Evolutionary conservation across 768 basidiomycete species (phyloP), one percentile per base, ranked within the genome.

Genomic region (Hygrophoropsis aurantiaca): DNA sequence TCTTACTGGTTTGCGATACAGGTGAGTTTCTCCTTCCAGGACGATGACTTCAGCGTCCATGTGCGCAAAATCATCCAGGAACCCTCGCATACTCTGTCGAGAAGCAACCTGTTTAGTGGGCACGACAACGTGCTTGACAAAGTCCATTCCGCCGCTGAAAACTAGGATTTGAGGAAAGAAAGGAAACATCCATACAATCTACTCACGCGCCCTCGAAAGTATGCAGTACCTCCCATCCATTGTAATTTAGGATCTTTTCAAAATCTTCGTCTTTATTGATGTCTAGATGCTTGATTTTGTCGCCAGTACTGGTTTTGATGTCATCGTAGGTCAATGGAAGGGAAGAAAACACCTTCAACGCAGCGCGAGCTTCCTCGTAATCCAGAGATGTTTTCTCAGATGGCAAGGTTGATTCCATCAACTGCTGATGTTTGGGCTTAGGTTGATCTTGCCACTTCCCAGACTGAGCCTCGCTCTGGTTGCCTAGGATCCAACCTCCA

Each of bases 131-230:
- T 67, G 65, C 46, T 73, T 72, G 21, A 69, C 61, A 25, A 60
- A 68, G 32, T 72, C 73, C 69, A 70, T 67, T 24, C 70, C 67
- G 11, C 57, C 57, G 19, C 70, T 72, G 20, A 21, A 23, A 11
- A 25, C 70, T 61, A 33, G 23, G 11, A 36, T 11, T 11, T n/a
- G 3, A 35, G 15, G 21, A 51, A 25, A 11, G 23, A 18, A 7
- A n/a, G 18, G 21, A 3, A n/a, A 19, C 27, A 40, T 11, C 23
- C 21, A 13, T 46, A 36, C 32, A 36, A 40, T 38, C 16, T 19
- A 66, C 74, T 61, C 49, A 74, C 74, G 62, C 60, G 35, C 71
- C 66, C 23, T 62, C 50, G 54, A 68, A 75, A 24, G 73, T 74
- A 46, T 71, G 60, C 34, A 72, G 42, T n/a, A 67, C 62, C 44